Conservation (phyloP, 2,329 filamentous ascomycete genomes). For the Aulographum hederae region DNA sequence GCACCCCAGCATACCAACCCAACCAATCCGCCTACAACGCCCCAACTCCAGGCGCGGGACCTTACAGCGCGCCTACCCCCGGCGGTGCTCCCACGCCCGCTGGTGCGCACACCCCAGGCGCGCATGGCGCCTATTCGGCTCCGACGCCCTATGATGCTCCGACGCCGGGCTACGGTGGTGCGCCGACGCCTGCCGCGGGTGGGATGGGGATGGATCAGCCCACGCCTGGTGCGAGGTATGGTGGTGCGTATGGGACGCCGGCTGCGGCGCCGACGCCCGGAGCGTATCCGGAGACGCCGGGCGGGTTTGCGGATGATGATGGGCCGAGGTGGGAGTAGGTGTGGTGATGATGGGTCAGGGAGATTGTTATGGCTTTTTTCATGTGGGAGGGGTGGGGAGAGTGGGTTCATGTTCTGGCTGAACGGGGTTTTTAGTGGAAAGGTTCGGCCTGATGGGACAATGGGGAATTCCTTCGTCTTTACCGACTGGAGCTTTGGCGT, state of each 20-base stretch:
- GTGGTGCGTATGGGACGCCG: constrained; percentile 21
- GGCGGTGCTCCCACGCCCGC: constrained; percentile 12
- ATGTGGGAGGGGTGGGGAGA: no score
- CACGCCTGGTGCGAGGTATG: constrained; percentile 28
- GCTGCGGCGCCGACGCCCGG: constrained; percentile 9
- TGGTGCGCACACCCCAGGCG: constrained; percentile 11
- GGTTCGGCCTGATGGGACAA: no score
- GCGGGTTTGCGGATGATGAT: constrained; percentile 12
- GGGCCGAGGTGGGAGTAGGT: constrained; percentile 4
- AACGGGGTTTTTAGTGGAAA: no score
- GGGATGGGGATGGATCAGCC: constrained; percentile 33
- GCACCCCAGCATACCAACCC: constrained; percentile 26
- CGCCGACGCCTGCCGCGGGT: no score
- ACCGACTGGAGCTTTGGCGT: no score
- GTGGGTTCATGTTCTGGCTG: no score
- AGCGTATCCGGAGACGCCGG: constrained; percentile 37
- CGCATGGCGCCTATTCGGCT: constrained; percentile 8
- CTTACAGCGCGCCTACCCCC: constrained; percentile 31
- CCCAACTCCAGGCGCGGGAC: constrained; percentile 26
- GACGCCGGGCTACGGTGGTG: constrained; percentile 7
- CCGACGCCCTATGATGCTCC: constrained; percentile 11
- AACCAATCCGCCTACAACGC: constrained; percentile 26
- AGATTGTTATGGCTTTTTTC: no score
- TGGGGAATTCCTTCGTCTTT: no score
- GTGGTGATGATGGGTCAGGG: no score